Conservation (phyloP, 2,329 filamentous ascomycete genomes). For the Lojkania enalia region DNA sequence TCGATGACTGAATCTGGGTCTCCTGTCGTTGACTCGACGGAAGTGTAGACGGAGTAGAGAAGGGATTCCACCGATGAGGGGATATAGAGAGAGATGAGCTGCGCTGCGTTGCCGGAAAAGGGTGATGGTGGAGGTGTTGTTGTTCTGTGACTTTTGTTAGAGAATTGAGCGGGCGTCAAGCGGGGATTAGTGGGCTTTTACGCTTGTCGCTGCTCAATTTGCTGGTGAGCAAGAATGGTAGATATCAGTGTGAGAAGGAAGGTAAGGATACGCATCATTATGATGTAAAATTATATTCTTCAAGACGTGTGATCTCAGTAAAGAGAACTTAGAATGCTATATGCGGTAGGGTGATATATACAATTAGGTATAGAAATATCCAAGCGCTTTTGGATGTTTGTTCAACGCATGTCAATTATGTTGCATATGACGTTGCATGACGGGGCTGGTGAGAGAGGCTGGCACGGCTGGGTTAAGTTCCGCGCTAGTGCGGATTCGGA, state of each 20-base stretch:
- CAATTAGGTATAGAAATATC: too few species aligned
- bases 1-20: conserved; percentile 30
- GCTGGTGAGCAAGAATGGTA: not conserved
- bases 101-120: conserved; percentile 28
- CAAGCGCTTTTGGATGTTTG: too few species aligned
- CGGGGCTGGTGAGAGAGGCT: too few species aligned
- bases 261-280: not conserved
- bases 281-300: too few species aligned
- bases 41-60: conserved; percentile 20
- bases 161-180: not conserved
- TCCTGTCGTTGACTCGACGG: conserved; percentile 32
- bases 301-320: too few species aligned
- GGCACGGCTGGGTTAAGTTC: too few species aligned
- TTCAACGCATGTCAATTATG: too few species aligned
- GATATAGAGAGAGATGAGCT: conserved; percentile 36
- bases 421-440: too few species aligned
- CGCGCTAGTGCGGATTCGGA: too few species aligned
- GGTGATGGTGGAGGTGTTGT: conserved; percentile 1
- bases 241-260: not conserved
- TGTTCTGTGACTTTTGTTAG: not conserved
- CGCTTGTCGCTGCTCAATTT: conserved; percentile 1
- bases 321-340: too few species aligned
- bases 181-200: not conserved
- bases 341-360: too few species aligned
- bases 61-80: conserved; percentile 24